Evolutionary conservation across 805 yeast genomes (phyloP).

Genomic region (Kregervanrija fluxuum): DNA sequence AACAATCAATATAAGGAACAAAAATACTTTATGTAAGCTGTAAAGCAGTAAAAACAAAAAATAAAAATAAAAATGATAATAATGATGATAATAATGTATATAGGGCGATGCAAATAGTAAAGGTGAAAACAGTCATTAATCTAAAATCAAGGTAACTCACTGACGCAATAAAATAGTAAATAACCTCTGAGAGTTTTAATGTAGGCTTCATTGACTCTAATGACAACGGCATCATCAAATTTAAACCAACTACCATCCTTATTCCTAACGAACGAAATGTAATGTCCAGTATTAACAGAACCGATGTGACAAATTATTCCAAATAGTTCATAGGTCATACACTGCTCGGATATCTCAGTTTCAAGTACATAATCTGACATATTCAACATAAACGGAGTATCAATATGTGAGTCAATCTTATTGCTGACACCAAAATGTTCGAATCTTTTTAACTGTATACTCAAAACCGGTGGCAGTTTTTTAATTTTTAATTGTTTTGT

Average conservation of each 20-base stretch:
- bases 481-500: slow-evolving; percentile 64
- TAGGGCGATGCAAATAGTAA: too few relatives aligned
- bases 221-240: slow-evolving; percentile 84
- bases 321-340: slow-evolving; percentile 61
- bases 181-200: slow-evolving; percentile 75
- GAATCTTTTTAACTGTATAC: slow-evolving; percentile 79
- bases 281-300: slow-evolving; percentile 93
- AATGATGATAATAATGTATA: too few relatives aligned
- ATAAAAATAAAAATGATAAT: too few relatives aligned
- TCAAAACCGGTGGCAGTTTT: slow-evolving; percentile 67
- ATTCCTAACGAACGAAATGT: slow-evolving; percentile 69
- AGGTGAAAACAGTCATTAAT: too few relatives aligned
- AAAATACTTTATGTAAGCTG: too few relatives aligned
- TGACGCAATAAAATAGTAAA: slow-evolving; percentile 61
- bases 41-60: too few relatives aligned
- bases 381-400: slow-evolving; percentile 67
- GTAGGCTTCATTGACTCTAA: slow-evolving; percentile 53
- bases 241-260: slow-evolving; percentile 79
- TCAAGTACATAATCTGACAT: slow-evolving; percentile 49
- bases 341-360: background rate
- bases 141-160: slow-evolving; percentile 19
- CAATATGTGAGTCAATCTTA: slow-evolving; percentile 70
- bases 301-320: slow-evolving; percentile 89
- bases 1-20: background rate
- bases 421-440: slow-evolving; percentile 54